Conservation (phyloP, 2,329 filamentous ascomycete genomes). For the Neonectria ditissima region DNA sequence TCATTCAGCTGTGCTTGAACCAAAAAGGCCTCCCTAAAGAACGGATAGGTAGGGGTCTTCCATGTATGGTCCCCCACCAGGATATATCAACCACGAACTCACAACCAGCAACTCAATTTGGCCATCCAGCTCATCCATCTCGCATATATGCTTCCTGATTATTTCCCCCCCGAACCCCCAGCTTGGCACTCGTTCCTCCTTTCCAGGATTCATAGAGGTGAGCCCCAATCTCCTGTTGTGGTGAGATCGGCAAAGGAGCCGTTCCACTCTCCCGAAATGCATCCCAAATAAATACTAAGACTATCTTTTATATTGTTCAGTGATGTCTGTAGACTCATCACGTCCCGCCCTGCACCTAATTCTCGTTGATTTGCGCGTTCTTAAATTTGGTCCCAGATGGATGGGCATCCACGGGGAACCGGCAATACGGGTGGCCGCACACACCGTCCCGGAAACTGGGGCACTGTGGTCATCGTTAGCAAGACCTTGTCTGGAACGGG, state of each 20-base stretch:
- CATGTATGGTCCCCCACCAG: neutral
- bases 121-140: neutral
- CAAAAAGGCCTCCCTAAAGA: constrained; percentile 6
- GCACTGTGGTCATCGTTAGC: constrained; percentile 54
- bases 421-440: constrained; percentile 67
- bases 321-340: neutral
- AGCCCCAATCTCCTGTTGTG: neutral
- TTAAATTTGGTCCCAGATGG: constrained; percentile 68
- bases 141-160: neutral
- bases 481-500: neutral
- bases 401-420: constrained; percentile 65
- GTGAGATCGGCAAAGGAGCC: neutral
- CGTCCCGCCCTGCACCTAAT: constrained; percentile 35
- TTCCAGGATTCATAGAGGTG: neutral
- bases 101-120: constrained; percentile 6
- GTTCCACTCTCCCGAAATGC: constrained; percentile 3
- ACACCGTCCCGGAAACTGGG: constrained; percentile 63
- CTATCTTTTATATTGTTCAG: constrained; percentile 13
- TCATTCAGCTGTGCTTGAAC: neutral
- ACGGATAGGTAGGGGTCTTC: neutral
- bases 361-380: constrained; percentile 50
- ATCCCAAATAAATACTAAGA: constrained; percentile 11
- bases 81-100: constrained; percentile 3
- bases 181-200: neutral
- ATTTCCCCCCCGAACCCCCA: neutral